These are phyloP conservation scores for Tolypocladium cylindrosporum DNA, from an alignment of 2,329 filamentous ascomycete species.

Conservation along the genomic window DNA sequence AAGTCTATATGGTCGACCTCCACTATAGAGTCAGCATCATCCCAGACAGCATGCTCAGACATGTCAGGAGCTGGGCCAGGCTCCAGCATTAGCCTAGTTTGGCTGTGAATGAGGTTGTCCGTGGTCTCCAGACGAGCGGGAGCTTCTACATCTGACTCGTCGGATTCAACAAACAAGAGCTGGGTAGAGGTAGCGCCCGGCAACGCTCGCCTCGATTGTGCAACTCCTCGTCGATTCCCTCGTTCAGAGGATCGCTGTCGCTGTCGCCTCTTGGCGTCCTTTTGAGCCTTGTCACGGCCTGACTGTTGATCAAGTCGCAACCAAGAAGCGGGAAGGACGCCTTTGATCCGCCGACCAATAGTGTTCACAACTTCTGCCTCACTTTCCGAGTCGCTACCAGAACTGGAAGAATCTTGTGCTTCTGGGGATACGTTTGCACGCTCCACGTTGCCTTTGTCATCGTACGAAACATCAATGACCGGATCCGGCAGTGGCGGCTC, in stretches of 20 bases:
- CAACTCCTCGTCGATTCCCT: conserved; percentile 37
- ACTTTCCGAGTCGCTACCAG: conserved; percentile 23
- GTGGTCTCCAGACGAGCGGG: conserved; percentile 8
- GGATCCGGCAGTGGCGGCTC: not conserved
- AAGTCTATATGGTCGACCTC: conserved; percentile 43
- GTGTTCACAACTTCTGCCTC: conserved; percentile 31
- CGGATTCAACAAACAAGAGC: conserved; percentile 35
- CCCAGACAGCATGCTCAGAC: conserved; percentile 7
- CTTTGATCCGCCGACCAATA: conserved; percentile 39
- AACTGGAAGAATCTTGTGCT: conserved; percentile 6
- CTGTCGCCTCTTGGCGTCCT: conserved; percentile 15
- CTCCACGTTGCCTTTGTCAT: conserved; percentile 10
- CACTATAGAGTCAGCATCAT: conserved; percentile 26
- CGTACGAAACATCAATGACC: conserved; percentile 12
- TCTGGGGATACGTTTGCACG: not conserved
- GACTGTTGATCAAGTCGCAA: conserved; percentile 46
- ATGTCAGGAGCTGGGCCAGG: conserved; percentile 2
- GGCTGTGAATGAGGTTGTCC: conserved; percentile 14
- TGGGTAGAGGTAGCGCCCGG: conserved; percentile 16
- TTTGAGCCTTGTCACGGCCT: conserved; percentile 19
- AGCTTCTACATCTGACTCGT: conserved; percentile 33
- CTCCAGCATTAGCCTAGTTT: conserved; percentile 14
- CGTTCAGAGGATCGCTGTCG: conserved; percentile 25
- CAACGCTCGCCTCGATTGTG: conserved; percentile 29
- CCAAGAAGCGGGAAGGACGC: conserved; percentile 59